phyloP scores from a whole-genome alignment of 352 stramenopile species.

The Phytophthora tubulina region DNA sequence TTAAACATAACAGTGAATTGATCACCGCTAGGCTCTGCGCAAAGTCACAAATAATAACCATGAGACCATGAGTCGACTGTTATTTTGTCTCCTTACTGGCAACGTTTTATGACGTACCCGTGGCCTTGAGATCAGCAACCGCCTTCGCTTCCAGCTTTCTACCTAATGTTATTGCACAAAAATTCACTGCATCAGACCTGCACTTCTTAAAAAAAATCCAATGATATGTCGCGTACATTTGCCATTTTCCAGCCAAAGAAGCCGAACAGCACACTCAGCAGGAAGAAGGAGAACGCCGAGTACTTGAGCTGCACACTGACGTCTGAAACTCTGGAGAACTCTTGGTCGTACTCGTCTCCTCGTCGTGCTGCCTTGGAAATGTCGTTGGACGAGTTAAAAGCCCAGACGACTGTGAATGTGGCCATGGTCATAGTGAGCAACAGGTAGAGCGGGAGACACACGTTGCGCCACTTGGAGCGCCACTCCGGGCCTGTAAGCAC shows the following conservation, averaged over 20 bases:
- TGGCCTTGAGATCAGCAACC: slow-evolving; percentile 80
- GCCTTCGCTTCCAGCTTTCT: slow-evolving; percentile 77
- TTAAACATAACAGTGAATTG: slow-evolving; percentile 82
- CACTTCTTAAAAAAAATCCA: not conserved
- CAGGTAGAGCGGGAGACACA: slow-evolving; percentile 88
- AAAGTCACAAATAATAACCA: slow-evolving; percentile 14
- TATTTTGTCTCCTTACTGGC: not conserved
- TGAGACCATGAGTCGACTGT: not conserved
- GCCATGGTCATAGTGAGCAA: slow-evolving; percentile 85
- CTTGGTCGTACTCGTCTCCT: slow-evolving; percentile 86
- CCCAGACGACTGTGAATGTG: slow-evolving; percentile 88
- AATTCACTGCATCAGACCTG: not conserved
- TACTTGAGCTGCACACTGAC: slow-evolving; percentile 87
- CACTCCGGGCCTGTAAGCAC: slow-evolving; percentile 84
- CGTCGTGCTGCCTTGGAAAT: slow-evolving; percentile 71
- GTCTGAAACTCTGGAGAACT: slow-evolving; percentile 83
- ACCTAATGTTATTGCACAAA: slow-evolving; percentile 43
- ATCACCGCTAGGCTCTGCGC: slow-evolving; percentile 78
- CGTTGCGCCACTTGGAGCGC: slow-evolving; percentile 74
- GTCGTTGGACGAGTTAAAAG: slow-evolving; percentile 87
- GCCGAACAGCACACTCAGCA: slow-evolving; percentile 84
- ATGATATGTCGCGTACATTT: slow-evolving; percentile 50
- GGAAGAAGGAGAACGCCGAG: slow-evolving; percentile 82
- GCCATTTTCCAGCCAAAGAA: slow-evolving; percentile 91
- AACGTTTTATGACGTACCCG: slow-evolving; percentile 46